Base-by-base conservation (phyloP, 2,329 filamentous ascomycete genomes). In the Grosmannia huntii region DNA sequence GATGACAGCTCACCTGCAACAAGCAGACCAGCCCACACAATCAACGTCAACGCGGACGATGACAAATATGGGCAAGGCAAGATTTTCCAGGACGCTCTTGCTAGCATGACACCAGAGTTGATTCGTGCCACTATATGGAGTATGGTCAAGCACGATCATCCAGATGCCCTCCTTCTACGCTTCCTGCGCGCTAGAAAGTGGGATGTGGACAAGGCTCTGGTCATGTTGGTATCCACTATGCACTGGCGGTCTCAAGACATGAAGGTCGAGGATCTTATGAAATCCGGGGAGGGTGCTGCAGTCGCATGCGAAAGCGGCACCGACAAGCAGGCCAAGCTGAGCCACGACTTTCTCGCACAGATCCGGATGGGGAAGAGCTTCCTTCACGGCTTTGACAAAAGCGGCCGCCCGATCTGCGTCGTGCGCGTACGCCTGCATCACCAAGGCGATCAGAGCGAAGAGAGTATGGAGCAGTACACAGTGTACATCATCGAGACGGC, bases 111-210 rank as follows among this genome's bases (percentile, higher is more conserved):
- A 0, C 89, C 92, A 0, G 89, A 95, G 66, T 79, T 86, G 50
- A 82, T 99, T 63, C 83, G 90, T 56, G 76, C 79, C 19, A 85
- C 90, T 0, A 87, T 97, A 68, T 97, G 94, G 94, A 81, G 76
- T 64, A 95, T 96, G 90, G 82, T 92, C 60, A 99, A 97, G 75
- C 86, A 94, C 66, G 94, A 99, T 68, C 84, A 97, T 68, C 94
- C 94, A 0, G 94, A 99, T 72, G 87, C 86, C 2, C 75, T 95
- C 21, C 74, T 92, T 19, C 74, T 96, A 59, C 84, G 90, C 49
- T 96, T 95, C 71, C 75, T 96, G 59, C 80, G 90, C 56, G 90
- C 90, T n/a, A 80, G 90, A 52, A 95, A 95, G 72, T 99, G 94
- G 94, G 90, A 99, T 68, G 84, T 96, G 21, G 86, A 96, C 56